Evolutionary conservation across 306 rosid genomes (phyloP).

Genomic region (Castanea crenata): DNA sequence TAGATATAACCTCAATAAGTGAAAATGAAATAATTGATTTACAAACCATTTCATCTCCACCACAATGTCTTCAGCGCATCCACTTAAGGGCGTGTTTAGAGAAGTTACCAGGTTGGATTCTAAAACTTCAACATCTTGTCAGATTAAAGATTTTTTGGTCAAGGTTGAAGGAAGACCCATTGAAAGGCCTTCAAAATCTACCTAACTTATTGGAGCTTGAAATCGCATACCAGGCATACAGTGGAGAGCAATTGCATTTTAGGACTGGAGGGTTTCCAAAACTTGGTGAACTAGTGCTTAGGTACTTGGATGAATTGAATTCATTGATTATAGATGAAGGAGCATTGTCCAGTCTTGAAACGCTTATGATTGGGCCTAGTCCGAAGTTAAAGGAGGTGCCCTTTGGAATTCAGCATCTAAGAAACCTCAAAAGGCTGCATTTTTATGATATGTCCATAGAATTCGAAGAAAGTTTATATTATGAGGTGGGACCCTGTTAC

Average conservation of each 20-base stretch:
- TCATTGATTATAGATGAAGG: neutral
- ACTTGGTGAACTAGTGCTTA: neutral
- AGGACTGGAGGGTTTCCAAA: neutral
- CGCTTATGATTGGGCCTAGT: neutral
- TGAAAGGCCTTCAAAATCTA: neutral
- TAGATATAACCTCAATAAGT: neutral
- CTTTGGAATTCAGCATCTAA: neutral
- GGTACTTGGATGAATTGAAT: neutral
- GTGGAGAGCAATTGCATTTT: conserved; percentile 6
- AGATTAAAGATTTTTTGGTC: neutral
- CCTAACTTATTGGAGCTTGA: neutral
- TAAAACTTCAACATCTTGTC: neutral
- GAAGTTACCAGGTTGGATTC: conserved; percentile 13
- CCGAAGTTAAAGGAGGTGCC: conserved; percentile 1
- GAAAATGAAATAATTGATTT: conserved; percentile 12
- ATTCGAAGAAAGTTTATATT: neutral
- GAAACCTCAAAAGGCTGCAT: neutral
- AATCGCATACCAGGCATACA: neutral
- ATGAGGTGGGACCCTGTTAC: neutral
- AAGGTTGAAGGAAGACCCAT: neutral
- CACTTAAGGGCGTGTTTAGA: neutral
- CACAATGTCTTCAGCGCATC: neutral
- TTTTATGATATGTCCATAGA: neutral
- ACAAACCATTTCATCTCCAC: conserved; percentile 1
- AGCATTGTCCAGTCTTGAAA: neutral